Evolutionary conservation across 2,329 filamentous ascomycete genomes (phyloP).

Genomic region (Dendryphion nanum): DNA sequence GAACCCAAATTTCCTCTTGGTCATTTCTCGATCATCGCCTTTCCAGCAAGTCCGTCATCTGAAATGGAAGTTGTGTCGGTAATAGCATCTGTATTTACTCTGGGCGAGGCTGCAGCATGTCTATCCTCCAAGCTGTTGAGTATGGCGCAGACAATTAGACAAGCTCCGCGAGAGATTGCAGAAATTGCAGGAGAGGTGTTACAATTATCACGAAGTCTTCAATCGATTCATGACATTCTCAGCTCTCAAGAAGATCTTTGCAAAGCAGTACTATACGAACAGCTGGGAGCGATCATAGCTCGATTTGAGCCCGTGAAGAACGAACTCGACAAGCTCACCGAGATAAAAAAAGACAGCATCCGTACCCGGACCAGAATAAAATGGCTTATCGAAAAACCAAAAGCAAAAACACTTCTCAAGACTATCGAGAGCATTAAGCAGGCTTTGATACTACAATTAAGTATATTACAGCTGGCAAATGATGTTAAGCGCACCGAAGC

Average conservation of each 20-base stretch:
- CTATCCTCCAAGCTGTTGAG: constrained; percentile 16
- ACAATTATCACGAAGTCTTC: constrained; percentile 8
- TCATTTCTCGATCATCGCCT: no score
- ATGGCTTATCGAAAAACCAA: constrained; percentile 14
- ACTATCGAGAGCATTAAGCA: constrained; percentile 21
- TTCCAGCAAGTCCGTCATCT: no score
- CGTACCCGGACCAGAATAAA: constrained; percentile 4
- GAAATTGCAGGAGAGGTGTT: constrained; percentile 13
- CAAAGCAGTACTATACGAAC: constrained; percentile 9
- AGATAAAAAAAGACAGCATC: neutral
- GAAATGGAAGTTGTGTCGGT: constrained; percentile 2
- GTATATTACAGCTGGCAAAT: constrained; percentile 12
- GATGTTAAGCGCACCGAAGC: constrained; percentile 8
- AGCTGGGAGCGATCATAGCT: constrained; percentile 4
- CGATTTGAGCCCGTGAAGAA: constrained; percentile 9
- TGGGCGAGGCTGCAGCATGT: constrained; percentile 14
- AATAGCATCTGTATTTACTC: constrained; percentile 11
- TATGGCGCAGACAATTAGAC: constrained; percentile 14
- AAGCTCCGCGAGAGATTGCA: constrained; percentile 15
- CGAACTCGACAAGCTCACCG: constrained; percentile 2
- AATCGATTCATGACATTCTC: constrained; percentile 8
- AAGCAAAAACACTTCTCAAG: constrained; percentile 14
- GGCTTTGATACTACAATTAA: constrained; percentile 10
- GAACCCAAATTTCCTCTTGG: no score
- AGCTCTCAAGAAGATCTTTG: constrained; percentile 6